Base-by-base conservation (phyloP, 108 stramenopile genomes). In the Craspedostauros australis region DNA sequence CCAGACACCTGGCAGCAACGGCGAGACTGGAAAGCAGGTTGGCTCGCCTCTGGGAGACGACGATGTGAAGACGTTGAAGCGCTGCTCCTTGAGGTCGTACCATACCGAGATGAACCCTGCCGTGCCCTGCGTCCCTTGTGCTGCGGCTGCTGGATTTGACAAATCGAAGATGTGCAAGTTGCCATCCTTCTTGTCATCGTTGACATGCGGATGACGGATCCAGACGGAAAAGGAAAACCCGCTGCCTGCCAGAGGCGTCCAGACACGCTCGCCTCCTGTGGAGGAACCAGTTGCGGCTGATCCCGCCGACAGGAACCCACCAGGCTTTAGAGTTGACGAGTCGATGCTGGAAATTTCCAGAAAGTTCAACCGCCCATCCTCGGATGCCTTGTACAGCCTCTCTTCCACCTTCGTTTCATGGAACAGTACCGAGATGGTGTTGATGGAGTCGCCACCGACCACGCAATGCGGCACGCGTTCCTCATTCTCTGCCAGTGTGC, bases 161-260 rank as follows among this genome's bases (percentile, higher is more conserved):
- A 91, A 47, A 42, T 91, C 90, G 33, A 91, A 73, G 3, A 87
- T 23, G 46, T 83, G 88, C 11, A 88, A 40, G 45, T 73, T 86
- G 34, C 77, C 72, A 42, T 65, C 62, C 0, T 66, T 62, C 32
- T 56, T 75, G 40, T 72, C 73, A 39, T 77, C 74, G 19, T 55
- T 47, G 37, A 70, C 52, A 26, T 70, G 69, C 9, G 71, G 66
- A 45, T 70, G 79, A 30, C 83, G 67, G 40, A 91, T 57, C 89
- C 90, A 91, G n/a, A 65, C 48, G 11, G 84, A 86, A 38, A 70
- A 91, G 6, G 84, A 76, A 48, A 88, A 91, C 7, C 86, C 90
- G 15, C 70, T 67, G 27, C 66, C 79, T 2, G 65, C 50, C 49
- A 85, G 66, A 2, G 89, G 83, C 25, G 71, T 73, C 85, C 85